Evolutionary conservation across 768 basidiomycete genomes (phyloP), one percentile per base, ranked within the genome.

Genomic region (Trametes punicea): DNA sequence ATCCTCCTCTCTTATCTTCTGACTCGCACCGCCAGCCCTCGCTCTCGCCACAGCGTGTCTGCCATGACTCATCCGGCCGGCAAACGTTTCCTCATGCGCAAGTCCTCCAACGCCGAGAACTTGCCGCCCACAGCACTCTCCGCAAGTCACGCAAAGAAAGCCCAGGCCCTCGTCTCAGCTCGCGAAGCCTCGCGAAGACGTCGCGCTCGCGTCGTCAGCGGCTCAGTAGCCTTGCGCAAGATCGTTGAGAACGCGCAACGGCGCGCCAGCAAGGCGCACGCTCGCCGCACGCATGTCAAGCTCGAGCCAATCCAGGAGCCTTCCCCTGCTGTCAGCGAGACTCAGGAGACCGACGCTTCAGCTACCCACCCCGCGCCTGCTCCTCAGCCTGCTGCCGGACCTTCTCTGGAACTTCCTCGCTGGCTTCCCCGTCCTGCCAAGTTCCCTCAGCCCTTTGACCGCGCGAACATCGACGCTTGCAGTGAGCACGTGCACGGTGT

Each of bases 371-470:
- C 67, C 46, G 70, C 55, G 20, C 66, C 59, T 63, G 70, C 54
- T 20, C n/a, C 68, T 64, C 10, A 61, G 63, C 4, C 64, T 51
- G 50, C 69, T 65, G 40, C 59, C 62, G 40, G 47, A 69, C 42
- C 52, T 8, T 34, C 66, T 56, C 74, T 88, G 7, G 81, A 85
- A 57, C 79, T 91, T 21, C 89, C 88, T n/a, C 81, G 88, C 52
- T 81, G 75, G 36, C 83, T 91, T 46, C 73, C 79, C 29, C 81
- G 87, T 10, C 88, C 89, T 4, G 70, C 75, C 2, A 46, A 38
- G 34, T 54, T 54, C 52, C 84, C 80, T 60, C 64, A 73, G 36
- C 81, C 83, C 55, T 78, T 88, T 36, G 76, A 82, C 34, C 72
- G 76, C 42, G 82, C 82, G 36, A 80, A 77, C 34, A 62, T 89